Base-by-base conservation (phyloP, 352 stramenopile genomes). In the Elongisporangium undulatum region DNA sequence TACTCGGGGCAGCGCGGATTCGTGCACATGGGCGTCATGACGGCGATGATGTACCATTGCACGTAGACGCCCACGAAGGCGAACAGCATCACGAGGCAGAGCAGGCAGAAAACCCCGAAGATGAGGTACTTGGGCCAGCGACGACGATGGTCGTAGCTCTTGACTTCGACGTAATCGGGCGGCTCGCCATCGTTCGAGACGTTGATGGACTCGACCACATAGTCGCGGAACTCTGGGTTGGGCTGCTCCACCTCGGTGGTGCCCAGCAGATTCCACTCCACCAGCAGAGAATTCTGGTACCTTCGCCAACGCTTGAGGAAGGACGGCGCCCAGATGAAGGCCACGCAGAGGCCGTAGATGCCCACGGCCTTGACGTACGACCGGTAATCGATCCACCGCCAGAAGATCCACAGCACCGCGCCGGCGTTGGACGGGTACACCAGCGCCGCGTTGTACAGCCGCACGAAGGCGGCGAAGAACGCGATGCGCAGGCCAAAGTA, bases 31-130 rank as follows among this genome's bases (percentile, higher is more conserved):
- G 77, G 77, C 24, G 77, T 87, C 77, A 87, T 87, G 24, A 87
- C 75, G 19, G 77, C 77, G 51, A 87, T 71, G 58, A 87, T 85
- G 64, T 87, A 87, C 77, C 77, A 87, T 61, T 87, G 77, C 39
- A 81, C 74, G 64, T 87, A 87, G 26, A 81, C 49, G 53, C 73
- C 72, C 38, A 87, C 75, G 50, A 87, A 77, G 8, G 79, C 52
- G 60, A 85, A 85, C 45, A 85, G 61, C 49, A 87, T 51, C 59
- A 84, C 55, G 45, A 82, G 72, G 34, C 73, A 82, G 5, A 78
- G 23, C 21, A 76, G 57, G 57, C 73, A 85, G 61, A 87, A 83
- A 49, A 82, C 48, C 16, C 34, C 56, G 59, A 84, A 85, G 54
- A 77, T 72, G 12, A 64, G 66, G 63, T 84, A 87, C 61, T 87